Base-by-base conservation (phyloP, 257 asterid genomes). In the Salvia splendens region DNA sequence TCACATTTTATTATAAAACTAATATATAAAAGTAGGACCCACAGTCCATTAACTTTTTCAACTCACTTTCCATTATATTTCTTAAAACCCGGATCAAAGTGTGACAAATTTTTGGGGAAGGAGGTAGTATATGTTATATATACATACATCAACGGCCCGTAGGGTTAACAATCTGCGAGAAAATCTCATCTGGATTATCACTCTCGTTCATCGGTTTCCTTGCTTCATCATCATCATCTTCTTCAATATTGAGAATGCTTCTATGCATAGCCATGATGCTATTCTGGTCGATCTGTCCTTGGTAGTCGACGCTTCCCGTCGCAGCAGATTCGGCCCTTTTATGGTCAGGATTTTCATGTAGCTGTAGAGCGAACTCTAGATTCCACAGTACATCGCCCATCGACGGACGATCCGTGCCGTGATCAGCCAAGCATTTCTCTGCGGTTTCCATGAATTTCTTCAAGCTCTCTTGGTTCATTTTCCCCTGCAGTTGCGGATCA, bases 331-430 rank as follows among this genome's bases (percentile, higher is more conserved):
- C 20, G 3, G 17, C 5, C 59, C 69, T 2, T 65, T 82, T 45
- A 7, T 50, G 56, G 14, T 75, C 74, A 0, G 79, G 72, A 60
- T 73, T 86, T 5, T 86, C 97, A 17, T 86, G 87, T 30, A 82
- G 70, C 28, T 91, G 96, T 30, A 91, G 77, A 0, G 93, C 87
- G 0, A 75, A 83, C 62, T 91, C 97, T 0, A 91, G 76, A 75
- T 87, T 88, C 95, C 97, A 91, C 4, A 88, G 42, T 52, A 88
- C 89, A 46, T 91, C 97, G 0, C 96, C 97, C 95, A 91, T 88
- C 1, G 89, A 75, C 0, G 97, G 97, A 4, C 97, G 80, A 7
- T 88, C 87, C 0, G 55, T 32, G 2, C 97, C 93, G 3, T 88
- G 94, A 68, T 91, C 95, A 0, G 91, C 73, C 77, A 91, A 77